phyloP scores from a whole-genome alignment of 2,329 filamentous ascomycete species.

The Pezicula carpinea region DNA sequence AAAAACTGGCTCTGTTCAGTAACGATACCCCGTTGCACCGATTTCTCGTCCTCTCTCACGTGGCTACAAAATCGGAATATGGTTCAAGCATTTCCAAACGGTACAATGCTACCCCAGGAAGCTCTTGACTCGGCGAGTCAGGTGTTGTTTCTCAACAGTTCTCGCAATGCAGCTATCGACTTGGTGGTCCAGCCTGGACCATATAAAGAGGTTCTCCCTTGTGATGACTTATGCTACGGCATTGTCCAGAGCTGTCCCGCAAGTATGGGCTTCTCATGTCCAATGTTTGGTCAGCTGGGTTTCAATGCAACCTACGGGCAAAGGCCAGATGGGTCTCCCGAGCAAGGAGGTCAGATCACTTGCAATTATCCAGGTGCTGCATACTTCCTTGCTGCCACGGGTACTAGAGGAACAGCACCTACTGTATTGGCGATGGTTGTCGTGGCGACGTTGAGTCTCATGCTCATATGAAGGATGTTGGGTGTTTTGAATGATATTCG shows the following conservation, averaged over 20 bases:
- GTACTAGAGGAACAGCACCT: conserved; percentile 49
- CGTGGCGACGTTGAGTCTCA: conserved; percentile 10
- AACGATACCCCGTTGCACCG: conserved; percentile 85
- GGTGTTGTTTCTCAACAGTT: conserved; percentile 40
- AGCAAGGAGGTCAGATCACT: conserved; percentile 33
- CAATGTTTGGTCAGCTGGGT: conserved; percentile 37
- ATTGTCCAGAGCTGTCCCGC: conserved; percentile 83
- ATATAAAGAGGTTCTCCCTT: conserved; percentile 90
- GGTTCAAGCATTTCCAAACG: conserved; percentile 65
- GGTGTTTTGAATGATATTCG: neutral
- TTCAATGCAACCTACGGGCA: conserved; percentile 44
- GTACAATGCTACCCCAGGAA: conserved; percentile 44
- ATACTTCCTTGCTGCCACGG: conserved; percentile 40
- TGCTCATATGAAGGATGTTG: conserved; percentile 16
- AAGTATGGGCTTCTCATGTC: conserved; percentile 71
- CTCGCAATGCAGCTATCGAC: conserved; percentile 72
- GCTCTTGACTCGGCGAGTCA: conserved; percentile 22
- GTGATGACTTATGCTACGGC: conserved; percentile 80
- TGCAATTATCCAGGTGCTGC: conserved; percentile 61
- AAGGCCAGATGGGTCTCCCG: conserved; percentile 15
- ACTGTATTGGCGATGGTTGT: conserved; percentile 8
- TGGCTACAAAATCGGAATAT: conserved; percentile 64
- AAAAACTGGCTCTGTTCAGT: conserved; percentile 95
- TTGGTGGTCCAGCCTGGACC: conserved; percentile 70
- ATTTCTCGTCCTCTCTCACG: conserved; percentile 57